Conservation (phyloP, 2,329 filamentous ascomycete genomes). For the Arthrobotrys pseudoclavata region DNA sequence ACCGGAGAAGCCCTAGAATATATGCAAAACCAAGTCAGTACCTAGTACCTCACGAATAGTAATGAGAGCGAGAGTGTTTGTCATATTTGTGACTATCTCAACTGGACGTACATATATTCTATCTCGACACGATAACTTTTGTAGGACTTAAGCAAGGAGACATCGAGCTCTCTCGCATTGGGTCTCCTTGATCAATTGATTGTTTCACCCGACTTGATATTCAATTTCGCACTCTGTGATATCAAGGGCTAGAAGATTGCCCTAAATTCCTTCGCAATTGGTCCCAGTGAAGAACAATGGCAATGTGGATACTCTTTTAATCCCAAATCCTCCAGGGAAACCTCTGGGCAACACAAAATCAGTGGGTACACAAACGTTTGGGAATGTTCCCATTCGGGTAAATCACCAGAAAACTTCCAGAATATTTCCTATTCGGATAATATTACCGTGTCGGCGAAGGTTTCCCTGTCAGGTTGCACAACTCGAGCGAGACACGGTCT, state of each 20-base stretch:
- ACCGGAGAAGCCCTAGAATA: constrained; percentile 12
- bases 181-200: constrained; percentile 4
- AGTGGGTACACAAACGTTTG: constrained; percentile 38
- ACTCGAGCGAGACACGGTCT: constrained; percentile 49
- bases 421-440: constrained; percentile 19
- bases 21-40: background rate
- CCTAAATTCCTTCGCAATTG: constrained; percentile 25
- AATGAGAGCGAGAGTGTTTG: constrained; percentile 15
- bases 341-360: constrained; percentile 27
- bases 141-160: constrained; percentile 7
- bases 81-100: constrained; percentile 20
- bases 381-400: constrained; percentile 43
- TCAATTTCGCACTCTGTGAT: background rate
- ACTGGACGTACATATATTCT: constrained; percentile 2
- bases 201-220: constrained; percentile 1
- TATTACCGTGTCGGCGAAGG: constrained; percentile 25
- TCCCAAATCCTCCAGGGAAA: constrained; percentile 5
- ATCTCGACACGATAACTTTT: constrained; percentile 42
- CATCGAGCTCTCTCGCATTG: background rate
- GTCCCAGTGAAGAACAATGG: background rate
- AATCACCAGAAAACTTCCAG: constrained; percentile 48
- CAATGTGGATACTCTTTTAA: background rate
- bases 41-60: background rate
- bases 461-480: constrained; percentile 39
- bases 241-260: constrained; percentile 32